Conservation (phyloP, 441 rosid genomes). For the Pelargonium citronellum region DNA sequence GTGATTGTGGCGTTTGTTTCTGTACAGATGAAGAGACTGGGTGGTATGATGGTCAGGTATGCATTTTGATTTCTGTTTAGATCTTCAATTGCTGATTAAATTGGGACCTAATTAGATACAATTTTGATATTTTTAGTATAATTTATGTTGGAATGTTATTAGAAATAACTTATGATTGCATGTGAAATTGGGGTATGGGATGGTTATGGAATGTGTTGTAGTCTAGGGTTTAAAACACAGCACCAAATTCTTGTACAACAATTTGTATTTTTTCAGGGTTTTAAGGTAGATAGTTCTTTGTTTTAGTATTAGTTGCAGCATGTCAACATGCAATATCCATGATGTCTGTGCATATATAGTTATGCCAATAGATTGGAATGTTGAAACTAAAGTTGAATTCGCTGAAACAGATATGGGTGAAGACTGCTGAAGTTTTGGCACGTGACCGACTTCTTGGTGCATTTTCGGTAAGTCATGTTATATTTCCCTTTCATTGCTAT, state of each 20-base stretch:
- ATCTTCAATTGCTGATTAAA: not conserved
- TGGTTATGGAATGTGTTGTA: no score
- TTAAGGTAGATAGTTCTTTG: no score
- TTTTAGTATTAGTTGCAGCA: no score
- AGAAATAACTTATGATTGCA: no score
- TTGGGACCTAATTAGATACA: not conserved
- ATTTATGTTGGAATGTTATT: no score
- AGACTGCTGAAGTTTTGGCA: slow-evolving; percentile 82
- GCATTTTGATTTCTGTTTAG: not conserved
- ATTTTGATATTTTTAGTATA: no score
- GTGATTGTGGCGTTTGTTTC: not conserved
- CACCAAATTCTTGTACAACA: no score
- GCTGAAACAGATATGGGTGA: slow-evolving; percentile 71
- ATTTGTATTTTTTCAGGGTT: no score
- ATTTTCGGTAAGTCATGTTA: slow-evolving; percentile 47
- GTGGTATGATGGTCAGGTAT: slow-evolving; percentile 96
- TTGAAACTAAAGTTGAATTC: slow-evolving; percentile 12
- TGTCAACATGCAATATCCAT: not conserved
- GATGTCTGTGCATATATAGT: not conserved
- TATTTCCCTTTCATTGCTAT: not conserved
- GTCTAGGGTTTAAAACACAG: no score
- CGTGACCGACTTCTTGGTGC: slow-evolving; percentile 90
- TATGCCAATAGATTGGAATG: not conserved
- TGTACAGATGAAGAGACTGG: slow-evolving; percentile 92
- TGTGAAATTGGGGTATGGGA: no score